Percentiles rank a stretch among this genome's conserved stretches.
Conservation (phyloP, 345 rosid species). For the Triadica sebifera region DNA sequence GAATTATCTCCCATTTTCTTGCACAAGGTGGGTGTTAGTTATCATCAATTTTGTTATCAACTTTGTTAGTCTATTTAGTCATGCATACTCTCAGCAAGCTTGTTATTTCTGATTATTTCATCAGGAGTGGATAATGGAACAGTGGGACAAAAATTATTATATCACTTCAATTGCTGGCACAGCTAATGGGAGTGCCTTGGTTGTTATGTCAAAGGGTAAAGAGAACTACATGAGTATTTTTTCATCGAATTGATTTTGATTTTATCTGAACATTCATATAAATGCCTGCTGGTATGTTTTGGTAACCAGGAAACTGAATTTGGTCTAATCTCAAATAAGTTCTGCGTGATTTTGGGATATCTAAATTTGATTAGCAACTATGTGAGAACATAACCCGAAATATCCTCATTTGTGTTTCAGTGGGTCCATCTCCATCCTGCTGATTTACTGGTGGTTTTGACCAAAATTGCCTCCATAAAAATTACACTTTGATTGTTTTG, state of each 20-base stretch:
- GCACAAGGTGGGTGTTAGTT: slow-evolving; percentile 19
- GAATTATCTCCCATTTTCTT: slow-evolving; percentile 25
- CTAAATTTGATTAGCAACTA: neutral
- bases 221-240: neutral
- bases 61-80: neutral
- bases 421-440: neutral
- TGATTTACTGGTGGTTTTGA: neutral
- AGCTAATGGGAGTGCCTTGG: slow-evolving; percentile 21
- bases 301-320: slow-evolving; percentile 1
- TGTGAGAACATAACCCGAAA: neutral
- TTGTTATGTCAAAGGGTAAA: slow-evolving; percentile 27
- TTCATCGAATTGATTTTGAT: neutral
- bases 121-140: slow-evolving; percentile 23
- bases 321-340: neutral
- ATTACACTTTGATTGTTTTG: neutral
- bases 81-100: neutral
- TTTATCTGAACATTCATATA: neutral
- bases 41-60: neutral
- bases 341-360: neutral
- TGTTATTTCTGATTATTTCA: neutral
- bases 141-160: slow-evolving; percentile 18
- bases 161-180: slow-evolving; percentile 22
- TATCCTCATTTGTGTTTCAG: neutral
- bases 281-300: neutral
- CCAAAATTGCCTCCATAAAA: neutral